Evolutionary conservation across 1,284 basidiomycete genomes (phyloP), one percentile per base, ranked within the genome.

Genomic region (Ustilago cynodontis): DNA sequence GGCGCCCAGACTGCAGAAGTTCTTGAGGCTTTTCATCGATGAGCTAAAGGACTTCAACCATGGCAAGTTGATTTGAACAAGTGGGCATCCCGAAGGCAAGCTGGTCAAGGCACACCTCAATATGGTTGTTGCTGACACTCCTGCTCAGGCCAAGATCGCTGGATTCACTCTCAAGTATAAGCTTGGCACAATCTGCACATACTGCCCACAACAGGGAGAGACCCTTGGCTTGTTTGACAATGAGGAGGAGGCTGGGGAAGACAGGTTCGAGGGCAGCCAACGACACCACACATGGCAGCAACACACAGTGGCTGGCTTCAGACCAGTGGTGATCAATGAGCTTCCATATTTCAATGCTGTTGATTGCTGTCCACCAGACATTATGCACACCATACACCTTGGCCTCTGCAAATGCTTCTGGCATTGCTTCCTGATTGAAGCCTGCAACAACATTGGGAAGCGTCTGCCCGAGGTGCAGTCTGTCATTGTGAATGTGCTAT

Each of bases 331-430:
- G 33, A 14, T 52, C 14, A 20, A 61, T 5, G 26, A 51, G 59
- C 59, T 61, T n/a, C 16, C 18, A 14, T 61, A 61, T 50, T 61
- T 61, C 51, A 26, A n/a, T 6, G 33, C 35, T 5, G 35, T n/a
- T 4, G 6, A 16, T 8, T 45, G 16, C 26, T 54, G 51, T 28
- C 60, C 52, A 2, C 51, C 52, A 20, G 52, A 62, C 31, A 16
- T 22, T 3, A 62, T 62, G 60, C 60, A 62, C 22, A 51, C 60
- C 8, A 20, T 62, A 7, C 50, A 54, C 41, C 60, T 62, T 26
- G 60, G 60, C 10, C 29, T 62, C 18, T 62, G 60, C 52, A 62
- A 62, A 33, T 28, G 52, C 6, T 62, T 62, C 52, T 62, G n/a
- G 14, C 60, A 62, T 20, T 6, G 14, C 11, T 55, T 62, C 9